Base-by-base conservation (phyloP, 768 basidiomycete species). In the Pisolithus microcarpus region DNA sequence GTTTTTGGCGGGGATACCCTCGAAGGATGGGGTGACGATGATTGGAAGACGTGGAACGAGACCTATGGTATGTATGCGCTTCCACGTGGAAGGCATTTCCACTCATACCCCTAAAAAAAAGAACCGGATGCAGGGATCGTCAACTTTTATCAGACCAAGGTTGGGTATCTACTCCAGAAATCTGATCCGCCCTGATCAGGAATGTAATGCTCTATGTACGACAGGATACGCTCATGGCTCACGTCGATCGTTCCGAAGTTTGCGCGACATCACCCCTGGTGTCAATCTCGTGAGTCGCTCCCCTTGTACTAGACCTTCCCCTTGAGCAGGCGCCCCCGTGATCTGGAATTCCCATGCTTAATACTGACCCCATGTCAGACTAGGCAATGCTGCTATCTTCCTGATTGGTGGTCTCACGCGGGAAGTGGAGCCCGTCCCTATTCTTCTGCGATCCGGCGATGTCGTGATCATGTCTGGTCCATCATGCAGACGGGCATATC, bases 91-190 rank as follows among this genome's bases (percentile, higher is more conserved):
- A 26, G 30, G 19, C 43, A 26, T 37, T 38, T 7, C 26, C 40
- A 53, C 9, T 50, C 28, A 52, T 31, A 16, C 53, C 55, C 10
- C 34, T 13, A 30, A 43, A 8, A 46, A 19, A 8, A 56, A 94
- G 92, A 88, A 63, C 91, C 94, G 4, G 95, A 99, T 61, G 94
- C 93, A 10, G 95, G 94, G 7, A 96, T 98, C 47, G 86, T 96
- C 49, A 98, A 98, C 63, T 96, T 93, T 62, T 97, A 96, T 63
- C 89, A 93, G 65, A 77, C 76, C 42, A 87, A 84, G 67, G 83
- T 79, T 30, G 38, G 60, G 13, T 15, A 15, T 34, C 13, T 34
- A 34, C 26, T 18, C 43, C 24, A 16, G 15, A 13, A 13, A 8
- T 8, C 21, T 30, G 2, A 5, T 21, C 8, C 11, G 34, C 34